phyloP scores from a whole-genome alignment of 2,329 filamentous ascomycete species.

The Lasiodiplodia theobromae region DNA sequence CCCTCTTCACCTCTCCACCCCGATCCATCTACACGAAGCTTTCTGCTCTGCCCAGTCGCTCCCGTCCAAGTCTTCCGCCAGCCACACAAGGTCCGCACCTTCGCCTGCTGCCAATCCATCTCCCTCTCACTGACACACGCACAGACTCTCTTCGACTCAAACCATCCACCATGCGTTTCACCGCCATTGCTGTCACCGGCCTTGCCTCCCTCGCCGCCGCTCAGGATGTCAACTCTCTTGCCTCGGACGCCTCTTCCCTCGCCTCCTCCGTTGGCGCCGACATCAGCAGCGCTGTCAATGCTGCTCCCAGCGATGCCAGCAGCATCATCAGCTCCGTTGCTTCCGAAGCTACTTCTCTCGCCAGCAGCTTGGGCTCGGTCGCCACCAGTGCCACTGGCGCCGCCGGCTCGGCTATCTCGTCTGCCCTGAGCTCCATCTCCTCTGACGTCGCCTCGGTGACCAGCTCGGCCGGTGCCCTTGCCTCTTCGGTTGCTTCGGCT shows the following conservation, averaged over 20 bases:
- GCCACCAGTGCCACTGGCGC: constrained; percentile 25
- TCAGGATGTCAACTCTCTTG: constrained; percentile 19
- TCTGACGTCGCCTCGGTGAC: neutral
- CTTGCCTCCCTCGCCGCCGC: constrained; percentile 24
- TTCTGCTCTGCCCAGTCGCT: neutral
- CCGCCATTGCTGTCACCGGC: constrained; percentile 20
- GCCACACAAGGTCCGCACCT: constrained; percentile 4
- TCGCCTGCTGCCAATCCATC: neutral
- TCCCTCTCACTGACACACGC: neutral
- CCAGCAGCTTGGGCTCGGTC: constrained; percentile 23
- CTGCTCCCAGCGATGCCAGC: neutral
- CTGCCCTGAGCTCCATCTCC: constrained; percentile 2
- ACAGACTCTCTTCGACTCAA: constrained; percentile 8
- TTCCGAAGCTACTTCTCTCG: neutral
- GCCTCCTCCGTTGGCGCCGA: constrained; percentile 24
- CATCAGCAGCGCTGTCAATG: constrained; percentile 1
- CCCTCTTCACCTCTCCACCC: constrained; percentile 1
- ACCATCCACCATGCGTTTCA: constrained; percentile 28
- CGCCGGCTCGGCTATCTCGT: constrained; percentile 8
- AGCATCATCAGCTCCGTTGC: constrained; percentile 7
- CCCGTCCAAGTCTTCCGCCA: neutral
- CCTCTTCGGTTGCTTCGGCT: neutral
- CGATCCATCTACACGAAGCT: neutral
- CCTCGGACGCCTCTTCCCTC: constrained; percentile 9
- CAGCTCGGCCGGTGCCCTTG: neutral